A percentile compares a stretch with the other conserved stretches of the same genome.
Conservation (phyloP, 2,329 filamentous ascomycete species). For the Sordariomycetes sp. region DNA sequence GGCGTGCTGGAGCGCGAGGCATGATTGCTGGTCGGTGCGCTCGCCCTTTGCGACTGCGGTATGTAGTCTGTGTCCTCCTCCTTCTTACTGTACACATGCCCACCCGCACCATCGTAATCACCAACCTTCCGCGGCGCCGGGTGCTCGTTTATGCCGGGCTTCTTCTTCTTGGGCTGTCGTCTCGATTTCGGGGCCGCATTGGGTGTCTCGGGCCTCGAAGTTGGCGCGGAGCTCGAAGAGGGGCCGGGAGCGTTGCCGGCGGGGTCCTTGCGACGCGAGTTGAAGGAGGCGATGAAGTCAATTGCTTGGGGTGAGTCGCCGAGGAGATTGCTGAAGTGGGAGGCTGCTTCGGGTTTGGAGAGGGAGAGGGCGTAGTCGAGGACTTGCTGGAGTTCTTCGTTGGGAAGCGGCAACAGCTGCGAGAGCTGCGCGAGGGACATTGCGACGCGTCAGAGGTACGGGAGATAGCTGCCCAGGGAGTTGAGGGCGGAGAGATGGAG, state of each 20-base stretch:
- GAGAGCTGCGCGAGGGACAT: conserved; percentile 62
- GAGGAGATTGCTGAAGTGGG: conserved; percentile 80
- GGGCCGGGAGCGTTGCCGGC: conserved; percentile 8
- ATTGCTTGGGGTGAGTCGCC: conserved; percentile 72
- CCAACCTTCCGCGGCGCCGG: conserved; percentile 46
- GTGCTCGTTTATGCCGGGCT: conserved; percentile 51
- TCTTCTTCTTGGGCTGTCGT: conserved; percentile 43
- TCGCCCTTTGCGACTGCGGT: conserved; percentile 30
- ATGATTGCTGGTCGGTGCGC: conserved; percentile 26
- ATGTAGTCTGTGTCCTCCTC: conserved; percentile 66
- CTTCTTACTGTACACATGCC: conserved; percentile 67
- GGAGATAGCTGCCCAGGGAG: no score
- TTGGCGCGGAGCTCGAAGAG: conserved; percentile 13
- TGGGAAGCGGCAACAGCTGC: conserved; percentile 73
- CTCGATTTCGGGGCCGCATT: conserved; percentile 32
- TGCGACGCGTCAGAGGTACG: no score
- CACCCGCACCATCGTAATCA: conserved; percentile 56
- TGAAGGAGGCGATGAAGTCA: conserved; percentile 76
- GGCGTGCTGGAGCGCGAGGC: conserved; percentile 27
- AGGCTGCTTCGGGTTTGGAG: conserved; percentile 66
- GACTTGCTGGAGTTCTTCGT: conserved; percentile 75
- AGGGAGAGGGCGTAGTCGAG: conserved; percentile 73
- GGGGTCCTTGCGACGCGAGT: conserved; percentile 49
- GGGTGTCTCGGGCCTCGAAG: conserved; percentile 9
- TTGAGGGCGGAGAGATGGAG: no score